Percentiles rank a stretch among this genome's conserved stretches.
Conservation (phyloP, 2,329 filamentous ascomycete species). For the Ceratocystis huliohia region DNA sequence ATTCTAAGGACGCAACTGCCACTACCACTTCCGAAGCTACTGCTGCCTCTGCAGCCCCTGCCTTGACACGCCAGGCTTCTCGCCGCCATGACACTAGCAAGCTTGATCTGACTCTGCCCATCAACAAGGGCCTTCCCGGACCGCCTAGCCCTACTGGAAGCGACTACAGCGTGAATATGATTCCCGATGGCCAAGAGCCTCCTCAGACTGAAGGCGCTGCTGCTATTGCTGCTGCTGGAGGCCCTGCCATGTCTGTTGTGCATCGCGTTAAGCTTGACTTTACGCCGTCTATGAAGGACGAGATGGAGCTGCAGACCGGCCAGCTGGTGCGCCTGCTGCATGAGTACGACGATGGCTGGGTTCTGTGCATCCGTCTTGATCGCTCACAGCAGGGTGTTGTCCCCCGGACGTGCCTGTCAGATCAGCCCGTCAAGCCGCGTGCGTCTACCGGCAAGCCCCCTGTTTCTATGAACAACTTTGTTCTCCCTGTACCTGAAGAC, state of each 20-base stretch:
- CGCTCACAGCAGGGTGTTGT: slow-evolving; percentile 85
- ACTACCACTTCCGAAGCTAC: slow-evolving; percentile 32
- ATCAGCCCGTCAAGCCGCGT: slow-evolving; percentile 79
- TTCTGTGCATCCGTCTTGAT: slow-evolving; percentile 82
- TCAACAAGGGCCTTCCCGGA: slow-evolving; percentile 30
- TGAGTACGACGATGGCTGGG: slow-evolving; percentile 97
- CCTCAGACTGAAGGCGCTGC: slow-evolving; percentile 40
- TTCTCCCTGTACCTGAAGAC: not conserved
- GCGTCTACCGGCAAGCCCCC: slow-evolving; percentile 33
- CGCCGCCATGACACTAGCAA: slow-evolving; percentile 40
- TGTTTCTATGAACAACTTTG: slow-evolving; percentile 15
- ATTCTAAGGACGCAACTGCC: slow-evolving; percentile 26
- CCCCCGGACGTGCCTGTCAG: slow-evolving; percentile 84
- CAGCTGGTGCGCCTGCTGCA: slow-evolving; percentile 81
- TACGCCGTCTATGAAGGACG: slow-evolving; percentile 81
- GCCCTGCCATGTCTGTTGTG: slow-evolving; percentile 51
- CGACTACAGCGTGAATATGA: slow-evolving; percentile 47
- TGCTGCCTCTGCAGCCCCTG: slow-evolving; percentile 25
- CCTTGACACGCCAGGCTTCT: slow-evolving; percentile 42
- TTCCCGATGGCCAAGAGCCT: slow-evolving; percentile 35
- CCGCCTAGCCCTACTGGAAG: slow-evolving; percentile 47
- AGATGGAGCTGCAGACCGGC: slow-evolving; percentile 68
- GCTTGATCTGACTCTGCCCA: slow-evolving; percentile 41
- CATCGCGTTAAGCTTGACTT: slow-evolving; percentile 94
- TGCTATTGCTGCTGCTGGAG: slow-evolving; percentile 50